A percentile compares a stretch with the other conserved stretches of the same genome.
phyloP scores from a whole-genome alignment of 208 protist species.

The Angomonas desouzai region DNA sequence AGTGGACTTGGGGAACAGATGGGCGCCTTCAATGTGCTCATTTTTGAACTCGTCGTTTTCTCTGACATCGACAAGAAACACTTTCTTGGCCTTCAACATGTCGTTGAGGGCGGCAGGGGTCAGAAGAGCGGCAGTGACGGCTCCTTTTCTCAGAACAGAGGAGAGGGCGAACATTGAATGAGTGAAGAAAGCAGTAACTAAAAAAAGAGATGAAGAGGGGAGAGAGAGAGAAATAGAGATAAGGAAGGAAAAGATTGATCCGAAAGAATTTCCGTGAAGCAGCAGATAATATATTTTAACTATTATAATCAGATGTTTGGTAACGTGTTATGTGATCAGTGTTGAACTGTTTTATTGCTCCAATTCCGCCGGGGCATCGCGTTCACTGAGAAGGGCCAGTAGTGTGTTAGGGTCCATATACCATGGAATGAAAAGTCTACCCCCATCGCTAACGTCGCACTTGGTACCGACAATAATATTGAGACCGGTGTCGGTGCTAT shows the following conservation, averaged over 20 bases:
- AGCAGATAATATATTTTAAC: too few relatives aligned
- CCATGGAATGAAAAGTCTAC: conserved; percentile 74
- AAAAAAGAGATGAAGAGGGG: background rate
- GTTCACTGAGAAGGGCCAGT: conserved; percentile 42
- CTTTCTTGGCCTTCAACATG: conserved; percentile 21
- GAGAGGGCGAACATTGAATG: background rate
- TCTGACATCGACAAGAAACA: conserved; percentile 39
- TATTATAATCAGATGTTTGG: too few relatives aligned
- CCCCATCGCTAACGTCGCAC: conserved; percentile 78
- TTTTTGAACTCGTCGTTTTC: conserved; percentile 33
- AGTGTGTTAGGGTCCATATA: conserved; percentile 68
- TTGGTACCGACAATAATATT: conserved; percentile 52
- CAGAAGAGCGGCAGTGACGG: background rate
- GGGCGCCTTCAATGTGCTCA: conserved; percentile 35
- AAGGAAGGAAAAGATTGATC: background rate
- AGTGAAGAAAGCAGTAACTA: background rate
- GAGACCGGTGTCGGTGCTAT: conserved; percentile 40
- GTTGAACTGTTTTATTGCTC: background rate
- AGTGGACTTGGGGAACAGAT: conserved; percentile 24
- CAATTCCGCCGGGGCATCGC: background rate
- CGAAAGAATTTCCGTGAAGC: conserved; percentile 1
- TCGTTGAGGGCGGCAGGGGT: conserved; percentile 7
- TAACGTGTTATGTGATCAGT: conserved; percentile 11
- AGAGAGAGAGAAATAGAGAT: background rate
- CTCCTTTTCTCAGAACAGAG: background rate